Conservation (phyloP, 306 rosid species). For the Quercus suber region DNA sequence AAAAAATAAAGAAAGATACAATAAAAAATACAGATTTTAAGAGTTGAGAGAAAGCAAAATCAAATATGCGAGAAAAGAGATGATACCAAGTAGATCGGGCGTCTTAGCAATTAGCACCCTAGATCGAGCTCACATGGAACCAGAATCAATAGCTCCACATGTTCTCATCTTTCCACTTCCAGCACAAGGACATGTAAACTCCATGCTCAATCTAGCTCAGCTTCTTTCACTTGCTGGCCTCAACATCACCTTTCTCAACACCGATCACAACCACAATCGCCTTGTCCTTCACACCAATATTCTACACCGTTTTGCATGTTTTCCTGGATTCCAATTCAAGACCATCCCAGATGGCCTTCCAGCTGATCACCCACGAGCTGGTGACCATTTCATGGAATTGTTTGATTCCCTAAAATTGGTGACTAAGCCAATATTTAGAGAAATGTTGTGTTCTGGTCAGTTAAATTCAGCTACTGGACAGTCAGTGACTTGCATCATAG, state of each 20-base stretch:
- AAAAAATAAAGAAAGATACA: too few species aligned
- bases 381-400: neutral
- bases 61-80: too few species aligned
- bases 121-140: neutral
- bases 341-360: conserved; percentile 37
- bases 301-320: neutral
- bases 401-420: neutral
- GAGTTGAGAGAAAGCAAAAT: too few species aligned
- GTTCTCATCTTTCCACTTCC: conserved; percentile 32
- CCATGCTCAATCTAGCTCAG: conserved; percentile 39
- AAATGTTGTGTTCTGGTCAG: conserved; percentile 4
- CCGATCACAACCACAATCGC: conserved; percentile 17
- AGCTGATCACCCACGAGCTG: neutral
- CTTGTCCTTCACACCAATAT: conserved; percentile 8
- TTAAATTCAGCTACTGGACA: neutral
- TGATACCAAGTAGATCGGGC: too few species aligned
- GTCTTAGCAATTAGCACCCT: too few species aligned
- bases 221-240: conserved; percentile 24
- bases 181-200: conserved; percentile 31
- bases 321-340: conserved; percentile 28
- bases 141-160: neutral
- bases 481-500: conserved; percentile 30
- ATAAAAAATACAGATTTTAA: too few species aligned
- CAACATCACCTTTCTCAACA: conserved; percentile 35
- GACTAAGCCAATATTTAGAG: conserved; percentile 27